Conservation (phyloP, 495 filamentous ascomycete genomes). For the Neurospora sp. region DNA sequence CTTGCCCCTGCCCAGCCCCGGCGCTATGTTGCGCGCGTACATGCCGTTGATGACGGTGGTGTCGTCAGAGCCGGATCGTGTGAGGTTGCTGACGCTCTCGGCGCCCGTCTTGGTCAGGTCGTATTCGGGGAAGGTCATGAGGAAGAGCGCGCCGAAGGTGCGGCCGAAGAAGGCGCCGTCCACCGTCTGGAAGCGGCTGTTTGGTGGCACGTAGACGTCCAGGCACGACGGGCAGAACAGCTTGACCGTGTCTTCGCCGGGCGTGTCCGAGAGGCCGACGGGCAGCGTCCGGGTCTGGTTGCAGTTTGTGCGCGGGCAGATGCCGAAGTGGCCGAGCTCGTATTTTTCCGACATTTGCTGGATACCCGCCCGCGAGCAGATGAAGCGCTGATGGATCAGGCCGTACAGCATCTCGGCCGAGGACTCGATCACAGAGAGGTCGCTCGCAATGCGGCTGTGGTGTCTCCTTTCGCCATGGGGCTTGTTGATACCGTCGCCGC, state of each 20-base stretch:
- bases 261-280: conserved; percentile 85
- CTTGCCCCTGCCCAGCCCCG: conserved; percentile 70
- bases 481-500: conserved; percentile 36
- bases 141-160: conserved; percentile 86
- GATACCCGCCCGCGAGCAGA: conserved; percentile 92
- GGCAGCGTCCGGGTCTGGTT: conserved; percentile 79
- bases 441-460: conserved; percentile 79
- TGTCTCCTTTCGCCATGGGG: conserved; percentile 54
- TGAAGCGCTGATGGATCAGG: conserved; percentile 95
- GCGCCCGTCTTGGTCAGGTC: conserved; percentile 54
- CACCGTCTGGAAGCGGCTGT: conserved; percentile 95
- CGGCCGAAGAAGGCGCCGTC: conserved; percentile 97
- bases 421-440: conserved; percentile 89
- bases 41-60: conserved; percentile 70
- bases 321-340: conserved; percentile 87
- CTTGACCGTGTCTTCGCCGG: conserved; percentile 95
- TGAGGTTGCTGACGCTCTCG: conserved; percentile 32
- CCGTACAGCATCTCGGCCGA: conserved; percentile 96
- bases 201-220: conserved; percentile 94
- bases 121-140: conserved; percentile 95
- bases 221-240: conserved; percentile 95
- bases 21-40: conserved; percentile 69
- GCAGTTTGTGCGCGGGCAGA: conserved; percentile 85
- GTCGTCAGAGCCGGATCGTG: conserved; percentile 30
- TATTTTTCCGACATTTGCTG: conserved; percentile 99